phyloP scores from a whole-genome alignment of 2,329 filamentous ascomycete species.

The Epichloe sibirici region DNA sequence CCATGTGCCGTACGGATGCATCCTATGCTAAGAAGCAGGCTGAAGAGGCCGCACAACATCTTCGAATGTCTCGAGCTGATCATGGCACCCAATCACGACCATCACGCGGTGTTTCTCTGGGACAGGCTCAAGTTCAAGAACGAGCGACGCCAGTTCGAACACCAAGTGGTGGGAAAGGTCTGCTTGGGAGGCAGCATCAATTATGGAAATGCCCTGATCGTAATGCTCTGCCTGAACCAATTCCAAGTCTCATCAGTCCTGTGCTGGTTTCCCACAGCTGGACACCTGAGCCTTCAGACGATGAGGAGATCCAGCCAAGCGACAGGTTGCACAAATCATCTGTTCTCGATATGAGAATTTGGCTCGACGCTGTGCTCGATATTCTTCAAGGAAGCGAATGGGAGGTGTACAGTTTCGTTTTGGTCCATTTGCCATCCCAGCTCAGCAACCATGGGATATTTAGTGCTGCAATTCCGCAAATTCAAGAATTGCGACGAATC shows the following conservation, averaged over 20 bases:
- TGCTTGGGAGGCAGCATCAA: slow-evolving; percentile 30
- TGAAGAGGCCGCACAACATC: slow-evolving; percentile 36
- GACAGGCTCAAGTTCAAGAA: slow-evolving; percentile 33
- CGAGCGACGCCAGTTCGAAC: slow-evolving; percentile 29
- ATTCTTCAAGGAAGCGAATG: slow-evolving; percentile 69
- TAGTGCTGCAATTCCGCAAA: slow-evolving; percentile 56
- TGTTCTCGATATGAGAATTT: slow-evolving; percentile 48
- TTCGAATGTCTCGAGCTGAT: slow-evolving; percentile 33
- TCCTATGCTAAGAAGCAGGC: slow-evolving; percentile 37
- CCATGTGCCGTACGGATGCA: slow-evolving; percentile 53
- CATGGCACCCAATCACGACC: slow-evolving; percentile 25
- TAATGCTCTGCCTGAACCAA: slow-evolving; percentile 39
- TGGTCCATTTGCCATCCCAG: slow-evolving; percentile 78
- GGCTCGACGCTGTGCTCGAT: slow-evolving; percentile 67
- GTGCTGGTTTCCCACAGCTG: slow-evolving; percentile 32
- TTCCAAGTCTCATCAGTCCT: slow-evolving; percentile 34
- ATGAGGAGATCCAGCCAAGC: slow-evolving; percentile 12
- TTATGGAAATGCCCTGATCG: slow-evolving; percentile 48
- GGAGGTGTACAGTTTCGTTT: slow-evolving; percentile 84
- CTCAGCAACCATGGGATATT: slow-evolving; percentile 85
- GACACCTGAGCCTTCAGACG: not conserved
- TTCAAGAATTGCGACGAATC: slow-evolving; percentile 62
- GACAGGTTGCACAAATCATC: slow-evolving; percentile 20
- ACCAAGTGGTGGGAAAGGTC: slow-evolving; percentile 25
- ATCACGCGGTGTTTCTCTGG: slow-evolving; percentile 40